Evolutionary conservation across 495 filamentous ascomycete genomes (phyloP), one percentile per base, ranked within the genome.

Genomic region (Penicillium cataractarum): DNA sequence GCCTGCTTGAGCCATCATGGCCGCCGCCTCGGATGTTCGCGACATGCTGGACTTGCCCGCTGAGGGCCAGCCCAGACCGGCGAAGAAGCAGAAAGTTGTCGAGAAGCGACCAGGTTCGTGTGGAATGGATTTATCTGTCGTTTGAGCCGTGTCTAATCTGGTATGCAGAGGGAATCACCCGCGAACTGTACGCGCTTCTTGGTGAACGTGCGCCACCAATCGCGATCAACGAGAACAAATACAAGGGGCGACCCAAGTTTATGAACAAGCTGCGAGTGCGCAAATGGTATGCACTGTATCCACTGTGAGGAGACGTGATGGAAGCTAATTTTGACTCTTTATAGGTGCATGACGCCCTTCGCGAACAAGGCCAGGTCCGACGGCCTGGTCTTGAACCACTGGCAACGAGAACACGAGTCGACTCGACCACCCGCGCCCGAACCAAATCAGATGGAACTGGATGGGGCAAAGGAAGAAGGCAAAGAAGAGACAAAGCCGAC

Each of bases 31-130:
- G 76, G 92, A 97, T 84, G 87, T 95, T 60, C 92, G 90, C 76
- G 92, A 97, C 77, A 91, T 97, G 74, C 88, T 97, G 76, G 90
- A 92, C 74, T 80, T 96, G 71, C 88, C 91, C 55, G 83, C 79
- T 58, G 82, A 89, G 68, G 86, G 84, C 63, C 78, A 84, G 64
- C 78, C 84, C 42, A 81, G 83, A 58, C 87, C 90, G 12, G 75
- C 84, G 51, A 96, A 96, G 78, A 94, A 94, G 70, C 87, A 89
- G 72, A 93, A 92, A 71, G 84, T 85, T 0, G 80, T 82, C 7
- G 86, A 85, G 57, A 87, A 88, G 64, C 85, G 91, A 64, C 90
- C 88, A 70, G 91, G 88, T 84, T 68, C 78, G 68, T 58, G 29
- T 3, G 12, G 13, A 19, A 9, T 9, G 26, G 29, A 27, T 22